Base-by-base conservation (phyloP, 345 rosid genomes). In the Heritiera littoralis region DNA sequence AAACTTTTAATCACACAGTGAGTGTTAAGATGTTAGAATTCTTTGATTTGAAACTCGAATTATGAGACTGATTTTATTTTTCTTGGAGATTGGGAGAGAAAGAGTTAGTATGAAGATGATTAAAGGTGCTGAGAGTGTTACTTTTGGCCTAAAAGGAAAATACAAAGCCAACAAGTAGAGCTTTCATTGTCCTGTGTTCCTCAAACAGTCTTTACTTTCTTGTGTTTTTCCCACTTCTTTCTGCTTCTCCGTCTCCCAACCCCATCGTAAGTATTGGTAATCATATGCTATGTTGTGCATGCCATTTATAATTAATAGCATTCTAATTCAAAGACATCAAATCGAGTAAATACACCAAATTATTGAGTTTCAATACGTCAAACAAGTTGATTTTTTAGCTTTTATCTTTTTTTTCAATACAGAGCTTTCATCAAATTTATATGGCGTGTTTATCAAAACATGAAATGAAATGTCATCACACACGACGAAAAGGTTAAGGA, bases 381-480 rank as follows among this genome's bases (percentile, higher is more conserved):
- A 23, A 23, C 28, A 23, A 23, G 28, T 23, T 23, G 28, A 23
- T 0, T 23, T 23, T 23, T 23, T 23, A 23, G 4, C 3, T 38
- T 38, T 2, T 38, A 4, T 38, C 4, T 38, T 38, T 2, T 38
- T 38, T 38, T 2, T 4, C 0, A 23, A 23, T 23, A 23, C 28
- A 23, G 28, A 23, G 28, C 28, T 23, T 5, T 56, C 4, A 40
- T n/a, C 56, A 49, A 70, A 70, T 10, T 18, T 4, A 15, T 17
- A 52, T 23, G 28, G 28, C 28, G 40, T 66, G 13, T 23, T 13
- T 52, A 28, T 40, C 49, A 66, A 66, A 23, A 23, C 28, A 23
- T 23, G 28, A 23, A 23, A 23, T 71, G 71, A 72, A 59, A 61
- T 63, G 23, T 75, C 35, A 72, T 78, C 63, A 48, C 69, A 59